Evolutionary conservation across 768 basidiomycete species (phyloP).

Genomic region (Tylopilus plumbeoviolaceoides): DNA sequence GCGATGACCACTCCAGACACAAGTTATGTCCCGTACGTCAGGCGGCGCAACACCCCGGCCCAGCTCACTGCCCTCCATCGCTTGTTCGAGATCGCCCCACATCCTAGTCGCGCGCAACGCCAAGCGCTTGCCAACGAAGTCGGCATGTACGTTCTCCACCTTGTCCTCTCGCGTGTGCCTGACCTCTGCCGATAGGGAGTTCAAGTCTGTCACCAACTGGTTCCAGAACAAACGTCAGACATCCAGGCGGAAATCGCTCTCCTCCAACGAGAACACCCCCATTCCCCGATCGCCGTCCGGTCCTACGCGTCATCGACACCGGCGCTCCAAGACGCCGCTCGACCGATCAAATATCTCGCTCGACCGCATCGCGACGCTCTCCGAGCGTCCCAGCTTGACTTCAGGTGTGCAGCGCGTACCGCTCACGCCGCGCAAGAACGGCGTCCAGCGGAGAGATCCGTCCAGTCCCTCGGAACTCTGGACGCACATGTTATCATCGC

Average conservation of each 20-base stretch:
- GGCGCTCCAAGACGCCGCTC: conserved; percentile 11
- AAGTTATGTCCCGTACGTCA: conserved; percentile 26
- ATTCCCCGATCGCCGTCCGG: no score
- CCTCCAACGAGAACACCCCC: conserved; percentile 21
- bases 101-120: conserved; percentile 42
- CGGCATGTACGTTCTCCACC: conserved; percentile 30
- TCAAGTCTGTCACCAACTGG: conserved; percentile 73
- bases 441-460: neutral
- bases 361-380: conserved; percentile 28
- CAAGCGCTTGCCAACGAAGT: conserved; percentile 36
- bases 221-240: conserved; percentile 79
- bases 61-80: conserved; percentile 35
- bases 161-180: neutral
- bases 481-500: conserved; percentile 30
- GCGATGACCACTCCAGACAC: neutral
- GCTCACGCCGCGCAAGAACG: conserved; percentile 28
- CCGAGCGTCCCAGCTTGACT: conserved; percentile 25
- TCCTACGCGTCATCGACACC: conserved; percentile 3
- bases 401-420: conserved; percentile 11
- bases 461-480: conserved; percentile 24
- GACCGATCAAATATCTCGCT: conserved; percentile 29
- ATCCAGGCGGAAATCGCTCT: conserved; percentile 19
- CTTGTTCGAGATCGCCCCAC: conserved; percentile 34
- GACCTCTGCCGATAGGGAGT: conserved; percentile 42
- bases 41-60: conserved; percentile 30